A percentile compares a stretch with the other conserved stretches of the same genome.
Conservation (phyloP, 768 basidiomycete genomes). For the Pleurotus salmoneostramineus region DNA sequence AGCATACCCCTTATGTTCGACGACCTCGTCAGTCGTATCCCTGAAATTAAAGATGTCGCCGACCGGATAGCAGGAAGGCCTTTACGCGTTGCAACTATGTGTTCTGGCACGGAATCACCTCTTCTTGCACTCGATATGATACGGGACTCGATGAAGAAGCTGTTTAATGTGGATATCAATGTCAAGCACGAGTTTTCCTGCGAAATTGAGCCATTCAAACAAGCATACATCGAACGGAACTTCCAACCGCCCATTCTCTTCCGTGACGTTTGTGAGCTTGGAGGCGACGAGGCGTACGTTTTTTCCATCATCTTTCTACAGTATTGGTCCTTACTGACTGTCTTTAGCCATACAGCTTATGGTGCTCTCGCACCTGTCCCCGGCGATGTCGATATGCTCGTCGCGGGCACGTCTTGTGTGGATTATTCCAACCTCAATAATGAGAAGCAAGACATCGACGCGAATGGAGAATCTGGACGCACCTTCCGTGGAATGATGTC, state of each 20-base stretch:
- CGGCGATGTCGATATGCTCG: constrained; percentile 83
- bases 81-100: constrained; percentile 95
- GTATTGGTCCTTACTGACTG: constrained; percentile 5
- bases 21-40: constrained; percentile 65
- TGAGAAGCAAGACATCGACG: constrained; percentile 85
- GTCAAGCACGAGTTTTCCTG: constrained; percentile 95
- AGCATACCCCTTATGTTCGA: constrained; percentile 69
- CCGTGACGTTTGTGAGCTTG: constrained; percentile 91
- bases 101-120: constrained; percentile 94
- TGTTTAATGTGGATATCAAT: constrained; percentile 59
- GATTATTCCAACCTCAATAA: constrained; percentile 97
- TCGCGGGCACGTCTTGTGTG: constrained; percentile 95
- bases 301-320: not conserved
- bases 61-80: constrained; percentile 72
- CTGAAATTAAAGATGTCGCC: constrained; percentile 62
- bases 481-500: constrained; percentile 95
- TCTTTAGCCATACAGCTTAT: constrained; percentile 81
- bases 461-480: constrained; percentile 86
- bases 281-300: constrained; percentile 70
- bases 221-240: constrained; percentile 96
- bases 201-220: constrained; percentile 96
- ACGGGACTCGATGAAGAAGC: constrained; percentile 67
- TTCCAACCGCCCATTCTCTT: constrained; percentile 91
- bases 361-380: constrained; percentile 84
- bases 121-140: constrained; percentile 87